These are phyloP conservation scores for Dryas octopetala DNA, from an alignment of 306 rosid genomes.

Conservation along the genomic window DNA sequence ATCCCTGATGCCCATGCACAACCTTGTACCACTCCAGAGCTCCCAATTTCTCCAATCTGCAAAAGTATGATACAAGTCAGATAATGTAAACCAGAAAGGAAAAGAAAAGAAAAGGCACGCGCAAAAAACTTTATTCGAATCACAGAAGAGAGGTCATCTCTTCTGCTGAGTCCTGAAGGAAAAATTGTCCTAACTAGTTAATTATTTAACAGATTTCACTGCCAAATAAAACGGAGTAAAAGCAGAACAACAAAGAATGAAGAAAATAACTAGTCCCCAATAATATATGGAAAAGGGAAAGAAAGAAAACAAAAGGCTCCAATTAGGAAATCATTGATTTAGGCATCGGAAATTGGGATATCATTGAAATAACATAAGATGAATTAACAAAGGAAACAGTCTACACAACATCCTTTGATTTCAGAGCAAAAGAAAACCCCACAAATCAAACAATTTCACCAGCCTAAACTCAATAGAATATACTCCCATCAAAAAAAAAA, in stretches of 20 bases:
- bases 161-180: background rate
- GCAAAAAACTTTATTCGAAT: background rate
- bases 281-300: background rate
- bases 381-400: background rate
- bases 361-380: too few species aligned
- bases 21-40: slow-evolving; percentile 40
- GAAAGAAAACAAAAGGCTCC: too few species aligned
- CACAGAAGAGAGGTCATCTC: background rate
- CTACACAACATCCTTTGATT: background rate
- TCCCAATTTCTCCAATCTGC: slow-evolving; percentile 52
- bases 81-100: background rate
- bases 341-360: background rate
- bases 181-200: background rate
- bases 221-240: background rate
- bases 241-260: too few species aligned
- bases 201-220: background rate
- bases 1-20: slow-evolving; percentile 40
- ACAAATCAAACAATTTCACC: background rate
- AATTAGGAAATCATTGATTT: background rate
- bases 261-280: background rate
- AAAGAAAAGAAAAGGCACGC: background rate
- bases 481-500: background rate
- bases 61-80: background rate
- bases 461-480: background rate
- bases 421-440: background rate